phyloP scores from a whole-genome alignment of 306 rosid genomes.

The Lupinus albus region DNA sequence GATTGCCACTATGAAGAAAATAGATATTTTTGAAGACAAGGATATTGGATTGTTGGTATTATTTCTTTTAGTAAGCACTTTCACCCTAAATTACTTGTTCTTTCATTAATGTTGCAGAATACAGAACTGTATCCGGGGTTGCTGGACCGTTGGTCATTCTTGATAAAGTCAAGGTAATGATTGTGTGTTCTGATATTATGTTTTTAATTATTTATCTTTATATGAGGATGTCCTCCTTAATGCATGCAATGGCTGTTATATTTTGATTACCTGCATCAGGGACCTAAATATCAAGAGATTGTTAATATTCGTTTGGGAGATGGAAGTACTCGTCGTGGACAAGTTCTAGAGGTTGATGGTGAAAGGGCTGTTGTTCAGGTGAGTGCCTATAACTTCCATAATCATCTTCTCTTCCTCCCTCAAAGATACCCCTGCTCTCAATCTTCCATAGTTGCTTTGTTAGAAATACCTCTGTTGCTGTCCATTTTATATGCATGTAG shows the following conservation, averaged over 20 bases:
- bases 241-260: slow-evolving; percentile 21
- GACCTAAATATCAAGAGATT: slow-evolving; percentile 98
- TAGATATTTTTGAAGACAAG: slow-evolving; percentile 13
- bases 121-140: slow-evolving; percentile 98
- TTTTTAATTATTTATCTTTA: slow-evolving; percentile 26
- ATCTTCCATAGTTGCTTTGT: slow-evolving; percentile 20
- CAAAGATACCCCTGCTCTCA: neutral
- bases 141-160: slow-evolving; percentile 99
- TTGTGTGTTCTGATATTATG: slow-evolving; percentile 1
- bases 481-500: slow-evolving; percentile 8
- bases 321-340: slow-evolving; percentile 90
- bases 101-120: slow-evolving; percentile 63
- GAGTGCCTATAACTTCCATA: slow-evolving; percentile 29
- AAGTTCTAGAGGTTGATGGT: slow-evolving; percentile 98
- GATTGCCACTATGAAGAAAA: slow-evolving; percentile 11
- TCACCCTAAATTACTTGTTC: slow-evolving; percentile 27
- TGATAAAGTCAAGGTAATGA: slow-evolving; percentile 90
- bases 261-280: slow-evolving; percentile 57
- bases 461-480: slow-evolving; percentile 1
- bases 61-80: slow-evolving; percentile 18
- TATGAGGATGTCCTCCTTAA: neutral
- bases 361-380: slow-evolving; percentile 99
- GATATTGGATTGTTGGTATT: slow-evolving; percentile 24
- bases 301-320: slow-evolving; percentile 98
- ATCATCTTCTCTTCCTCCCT: neutral